Base-by-base conservation (phyloP, 2,329 filamentous ascomycete genomes). In the Drechslera avenae region DNA sequence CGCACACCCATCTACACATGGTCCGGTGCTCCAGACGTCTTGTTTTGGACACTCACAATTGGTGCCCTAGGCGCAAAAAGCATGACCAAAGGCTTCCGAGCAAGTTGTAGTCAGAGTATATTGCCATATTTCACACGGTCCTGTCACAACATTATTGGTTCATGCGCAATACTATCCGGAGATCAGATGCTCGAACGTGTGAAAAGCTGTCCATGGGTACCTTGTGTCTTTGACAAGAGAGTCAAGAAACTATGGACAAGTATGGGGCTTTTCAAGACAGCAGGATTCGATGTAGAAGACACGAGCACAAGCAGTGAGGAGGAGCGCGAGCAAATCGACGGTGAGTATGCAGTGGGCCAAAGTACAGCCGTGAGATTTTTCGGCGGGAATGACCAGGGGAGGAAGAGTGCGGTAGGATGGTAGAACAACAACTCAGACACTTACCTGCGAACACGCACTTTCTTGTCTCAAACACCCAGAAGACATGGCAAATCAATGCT, bases 41-140 rank as follows among this genome's bases (percentile, higher is more conserved):
- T 69, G 12, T 56, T 70, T 18, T 72, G 69, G 69, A 62, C 56
- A 18, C 33, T 69, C 1, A 68, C 67, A 0, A 64, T 72, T 54
- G 68, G 67, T 9, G 60, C 60, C 4, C 33, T 70, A 8, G 68
- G 60, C 6, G 60, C 65, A 0, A 60, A 21, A 54, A 54, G 8
- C 48, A 53, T 31, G 21, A 40, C 26, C 44, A 56, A 51, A 26
- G 5, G 34, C 33, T 16, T 41, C 7, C 30, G 45, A 4, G 6
- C 36, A 32, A 19, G 21, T 13, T 16, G 6, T n/a, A 43, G n/a
- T 17, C 39, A 48, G 10, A 33, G 47, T 1, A 37, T 40, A 13
- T 49, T 60, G 19, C 47, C 21, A 0, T 64, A 65, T 40, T 69
- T 68, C 39, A 41, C 56, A 2, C 49, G 60, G 8, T 58, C 64